phyloP scores from a whole-genome alignment of 495 filamentous ascomycete species.

The Lasiosphaeria ovina region DNA sequence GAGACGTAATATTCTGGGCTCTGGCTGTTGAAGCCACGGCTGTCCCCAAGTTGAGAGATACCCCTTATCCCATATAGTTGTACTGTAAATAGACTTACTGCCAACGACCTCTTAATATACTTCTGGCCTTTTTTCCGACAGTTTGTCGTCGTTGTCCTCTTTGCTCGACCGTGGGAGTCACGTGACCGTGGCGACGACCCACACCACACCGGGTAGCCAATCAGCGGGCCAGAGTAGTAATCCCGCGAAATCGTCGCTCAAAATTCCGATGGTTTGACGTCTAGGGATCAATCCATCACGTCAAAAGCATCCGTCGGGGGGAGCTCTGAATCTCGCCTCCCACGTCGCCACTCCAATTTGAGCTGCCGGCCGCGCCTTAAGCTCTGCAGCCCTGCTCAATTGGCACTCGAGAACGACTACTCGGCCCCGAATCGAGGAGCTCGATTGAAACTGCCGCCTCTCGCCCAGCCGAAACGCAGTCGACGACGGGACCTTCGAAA shows the following conservation, averaged over 20 bases:
- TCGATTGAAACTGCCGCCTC: not conserved
- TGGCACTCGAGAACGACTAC: conserved; percentile 10
- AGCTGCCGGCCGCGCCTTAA: not conserved
- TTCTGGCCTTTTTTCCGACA: too few species aligned
- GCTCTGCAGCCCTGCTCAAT: conserved; percentile 7
- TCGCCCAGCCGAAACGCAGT: not conserved
- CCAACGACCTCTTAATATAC: too few species aligned
- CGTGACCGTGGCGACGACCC: conserved; percentile 14
- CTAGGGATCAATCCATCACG: conserved; percentile 26
- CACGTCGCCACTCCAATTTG: conserved; percentile 20
- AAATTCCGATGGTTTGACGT: conserved; percentile 20
- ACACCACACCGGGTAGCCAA: conserved; percentile 17
- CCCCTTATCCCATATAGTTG: not conserved
- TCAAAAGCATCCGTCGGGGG: conserved; percentile 26
- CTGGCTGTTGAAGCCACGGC: not conserved
- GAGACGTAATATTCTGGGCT: not conserved
- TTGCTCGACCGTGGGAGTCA: conserved; percentile 9
- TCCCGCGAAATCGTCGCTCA: conserved; percentile 24
- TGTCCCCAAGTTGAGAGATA: not conserved
- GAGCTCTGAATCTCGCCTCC: conserved; percentile 25
- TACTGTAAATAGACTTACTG: too few species aligned
- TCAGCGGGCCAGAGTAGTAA: conserved; percentile 33
- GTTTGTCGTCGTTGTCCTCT: not conserved
- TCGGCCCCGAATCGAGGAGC: not conserved
- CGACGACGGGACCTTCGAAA: not conserved